A percentile compares a stretch with the other conserved stretches of the same genome.
phyloP scores from a whole-genome alignment of 495 filamentous ascomycete genomes.

The Melanomma pulvis-pyrius region DNA sequence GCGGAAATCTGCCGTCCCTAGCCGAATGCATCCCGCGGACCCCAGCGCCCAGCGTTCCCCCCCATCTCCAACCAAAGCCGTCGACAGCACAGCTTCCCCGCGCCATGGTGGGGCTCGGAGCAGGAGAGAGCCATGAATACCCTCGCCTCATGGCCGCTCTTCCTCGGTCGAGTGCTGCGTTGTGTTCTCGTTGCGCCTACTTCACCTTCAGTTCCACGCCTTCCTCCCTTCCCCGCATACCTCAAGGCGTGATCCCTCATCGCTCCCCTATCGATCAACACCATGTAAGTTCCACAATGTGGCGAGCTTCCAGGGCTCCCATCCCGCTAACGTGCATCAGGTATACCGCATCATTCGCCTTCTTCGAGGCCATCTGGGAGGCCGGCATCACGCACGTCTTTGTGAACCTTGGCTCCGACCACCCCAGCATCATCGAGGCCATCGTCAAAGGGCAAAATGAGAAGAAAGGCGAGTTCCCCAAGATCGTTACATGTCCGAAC shows the following conservation, averaged over 20 bases:
- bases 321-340: neutral
- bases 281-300: neutral
- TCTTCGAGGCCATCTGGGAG: conserved; percentile 94
- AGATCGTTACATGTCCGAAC: conserved; percentile 90
- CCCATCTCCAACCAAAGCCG: neutral
- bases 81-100: neutral
- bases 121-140: neutral
- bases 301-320: neutral
- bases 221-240: neutral
- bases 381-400: conserved; percentile 89
- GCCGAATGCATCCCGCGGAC: neutral
- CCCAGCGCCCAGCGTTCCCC: neutral
- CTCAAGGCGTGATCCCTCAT: neutral
- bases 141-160: neutral
- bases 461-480: conserved; percentile 70
- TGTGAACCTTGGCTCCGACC: conserved; percentile 94
- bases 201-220: neutral
- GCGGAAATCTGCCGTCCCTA: neutral
- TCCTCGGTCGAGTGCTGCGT: neutral
- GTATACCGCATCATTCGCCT: conserved; percentile 80
- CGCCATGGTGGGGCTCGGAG: neutral
- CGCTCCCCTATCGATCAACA: neutral
- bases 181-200: neutral
- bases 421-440: conserved; percentile 92
- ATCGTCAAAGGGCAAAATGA: conserved; percentile 84